These are phyloP conservation scores for Aspergillus puulaauensis DNA, from an alignment of 2,329 filamentous ascomycete genomes.

Conservation along the genomic window DNA sequence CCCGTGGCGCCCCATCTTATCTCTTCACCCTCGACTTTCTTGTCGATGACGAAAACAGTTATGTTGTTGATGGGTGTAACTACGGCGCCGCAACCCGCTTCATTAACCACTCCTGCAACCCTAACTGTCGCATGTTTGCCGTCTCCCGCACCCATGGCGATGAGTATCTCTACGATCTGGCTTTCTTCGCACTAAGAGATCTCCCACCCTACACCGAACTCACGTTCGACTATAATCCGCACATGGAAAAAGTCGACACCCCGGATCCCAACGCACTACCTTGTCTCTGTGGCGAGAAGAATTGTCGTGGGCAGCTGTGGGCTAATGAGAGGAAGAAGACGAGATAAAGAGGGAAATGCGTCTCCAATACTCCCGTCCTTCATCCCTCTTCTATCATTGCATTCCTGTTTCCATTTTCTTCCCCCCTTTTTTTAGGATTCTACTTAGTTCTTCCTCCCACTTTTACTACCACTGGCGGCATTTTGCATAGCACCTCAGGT, in stretches of 20 bases:
- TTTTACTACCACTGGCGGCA: not conserved
- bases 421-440: not conserved
- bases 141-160: conserved; percentile 44
- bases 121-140: conserved; percentile 46
- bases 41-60: conserved; percentile 28
- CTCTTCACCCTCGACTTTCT: conserved; percentile 45
- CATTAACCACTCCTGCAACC: conserved; percentile 51
- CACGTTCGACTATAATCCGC: conserved; percentile 49
- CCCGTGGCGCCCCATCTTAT: conserved; percentile 37
- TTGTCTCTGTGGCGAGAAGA: conserved; percentile 45
- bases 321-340: conserved; percentile 37
- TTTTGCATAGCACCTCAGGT: not conserved
- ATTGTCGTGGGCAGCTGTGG: conserved; percentile 48
- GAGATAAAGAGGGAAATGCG: not conserved
- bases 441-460: not conserved
- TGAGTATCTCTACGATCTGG: conserved; percentile 44
- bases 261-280: conserved; percentile 39
- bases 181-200: conserved; percentile 47
- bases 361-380: not conserved
- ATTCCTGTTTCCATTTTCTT: not conserved
- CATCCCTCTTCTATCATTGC: not conserved
- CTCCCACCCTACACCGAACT: conserved; percentile 45
- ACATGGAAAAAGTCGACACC: conserved; percentile 22
- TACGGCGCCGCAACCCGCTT: conserved; percentile 46
- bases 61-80: conserved; percentile 45